A percentile compares a stretch with the other conserved stretches of the same genome.
phyloP scores from a whole-genome alignment of 345 rosid species.

The Moricandia arvensis region DNA sequence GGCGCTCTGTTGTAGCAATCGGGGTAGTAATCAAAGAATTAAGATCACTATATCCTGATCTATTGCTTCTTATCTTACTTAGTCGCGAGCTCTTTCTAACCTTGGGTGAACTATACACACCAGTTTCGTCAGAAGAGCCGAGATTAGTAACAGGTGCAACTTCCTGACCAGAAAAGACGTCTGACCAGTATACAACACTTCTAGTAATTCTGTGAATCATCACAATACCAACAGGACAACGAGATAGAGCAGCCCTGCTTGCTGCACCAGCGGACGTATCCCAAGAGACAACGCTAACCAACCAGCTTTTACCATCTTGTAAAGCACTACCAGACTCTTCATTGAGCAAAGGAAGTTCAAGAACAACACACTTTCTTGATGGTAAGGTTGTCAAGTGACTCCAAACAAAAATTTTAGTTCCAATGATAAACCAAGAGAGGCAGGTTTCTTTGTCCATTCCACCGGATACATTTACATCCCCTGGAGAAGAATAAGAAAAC shows the following conservation, averaged over 20 bases:
- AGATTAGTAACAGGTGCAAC: conserved; percentile 43
- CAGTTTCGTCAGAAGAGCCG: conserved; percentile 46
- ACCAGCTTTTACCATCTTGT: conserved; percentile 51
- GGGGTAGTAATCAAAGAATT: conserved; percentile 72
- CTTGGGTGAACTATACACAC: conserved; percentile 43
- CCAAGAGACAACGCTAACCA: conserved; percentile 70
- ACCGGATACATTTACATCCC: conserved; percentile 55
- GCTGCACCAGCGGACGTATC: conserved; percentile 37
- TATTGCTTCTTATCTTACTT: conserved; percentile 39
- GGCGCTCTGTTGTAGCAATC: conserved; percentile 35
- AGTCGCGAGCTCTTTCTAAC: conserved; percentile 39
- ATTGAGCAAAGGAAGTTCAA: conserved; percentile 55
- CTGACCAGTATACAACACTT: conserved; percentile 72
- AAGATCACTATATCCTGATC: conserved; percentile 40
- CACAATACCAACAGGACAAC: conserved; percentile 52
- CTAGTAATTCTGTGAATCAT: conserved; percentile 60
- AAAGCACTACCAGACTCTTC: conserved; percentile 34
- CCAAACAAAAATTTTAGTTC: conserved; percentile 73
- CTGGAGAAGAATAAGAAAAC: conserved; percentile 42
- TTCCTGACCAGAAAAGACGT: conserved; percentile 51
- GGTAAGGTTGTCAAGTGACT: conserved; percentile 53
- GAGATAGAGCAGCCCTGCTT: conserved; percentile 39
- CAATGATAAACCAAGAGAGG: conserved; percentile 77
- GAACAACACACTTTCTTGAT: conserved; percentile 53
- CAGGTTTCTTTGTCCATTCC: conserved; percentile 77